phyloP scores from a whole-genome alignment of 2,329 filamentous ascomycete genomes.

The Penicillium fuscoglaucum region DNA sequence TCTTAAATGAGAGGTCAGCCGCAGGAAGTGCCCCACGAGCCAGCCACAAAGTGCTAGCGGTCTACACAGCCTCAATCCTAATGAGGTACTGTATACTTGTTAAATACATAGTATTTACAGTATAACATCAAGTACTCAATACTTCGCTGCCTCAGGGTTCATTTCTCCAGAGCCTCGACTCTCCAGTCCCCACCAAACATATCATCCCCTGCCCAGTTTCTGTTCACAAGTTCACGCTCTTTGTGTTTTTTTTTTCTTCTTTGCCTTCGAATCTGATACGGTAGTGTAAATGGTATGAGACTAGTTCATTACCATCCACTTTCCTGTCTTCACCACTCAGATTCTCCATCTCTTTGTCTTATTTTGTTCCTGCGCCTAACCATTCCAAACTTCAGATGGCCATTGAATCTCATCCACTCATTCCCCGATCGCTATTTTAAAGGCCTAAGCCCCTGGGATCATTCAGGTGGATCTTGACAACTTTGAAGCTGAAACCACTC shows the following conservation, averaged over 20 bases:
- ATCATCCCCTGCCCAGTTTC: slow-evolving; percentile 13
- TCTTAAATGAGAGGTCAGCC: slow-evolving; percentile 5
- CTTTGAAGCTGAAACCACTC: slow-evolving; percentile 39
- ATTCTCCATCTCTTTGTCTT: slow-evolving; percentile 12
- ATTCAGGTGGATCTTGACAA: slow-evolving; percentile 24
- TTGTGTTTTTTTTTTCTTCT: background rate
- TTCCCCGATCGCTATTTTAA: slow-evolving; percentile 33
- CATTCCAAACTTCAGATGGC: slow-evolving; percentile 18
- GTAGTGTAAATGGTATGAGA: background rate
- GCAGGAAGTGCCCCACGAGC: slow-evolving; percentile 17
- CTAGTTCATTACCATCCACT: background rate
- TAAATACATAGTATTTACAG: rapidly evolving
- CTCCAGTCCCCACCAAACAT: slow-evolving; percentile 11
- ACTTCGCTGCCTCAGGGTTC: slow-evolving; percentile 19
- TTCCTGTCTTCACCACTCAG: background rate
- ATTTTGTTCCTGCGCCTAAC: slow-evolving; percentile 10
- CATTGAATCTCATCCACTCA: slow-evolving; percentile 20
- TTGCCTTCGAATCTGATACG: background rate
- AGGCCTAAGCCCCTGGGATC: slow-evolving; percentile 18
- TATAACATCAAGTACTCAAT: slow-evolving; percentile 9
- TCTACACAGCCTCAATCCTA: slow-evolving; percentile 29
- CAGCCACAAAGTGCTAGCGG: slow-evolving; percentile 23
- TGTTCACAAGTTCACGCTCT: background rate
- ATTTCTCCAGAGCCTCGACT: slow-evolving; percentile 29
- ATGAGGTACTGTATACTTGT: slow-evolving; percentile 15